Evolutionary conservation across 192 early-diverging fungal genomes (phyloP).

Genomic region (Rhizophagus clarus): DNA sequence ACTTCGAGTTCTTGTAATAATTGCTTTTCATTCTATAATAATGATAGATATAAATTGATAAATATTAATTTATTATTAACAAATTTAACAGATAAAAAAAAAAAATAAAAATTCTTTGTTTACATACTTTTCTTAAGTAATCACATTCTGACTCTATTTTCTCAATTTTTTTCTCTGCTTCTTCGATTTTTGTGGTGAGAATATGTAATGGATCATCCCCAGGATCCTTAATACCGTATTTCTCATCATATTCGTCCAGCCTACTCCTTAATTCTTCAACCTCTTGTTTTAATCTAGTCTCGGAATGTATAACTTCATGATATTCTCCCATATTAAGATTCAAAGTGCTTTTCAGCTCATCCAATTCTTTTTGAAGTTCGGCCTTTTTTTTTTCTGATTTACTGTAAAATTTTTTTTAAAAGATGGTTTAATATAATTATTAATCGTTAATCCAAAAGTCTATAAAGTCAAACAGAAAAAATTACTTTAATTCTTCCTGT

Average conservation of each 20-base stretch:
- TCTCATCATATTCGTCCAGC: constrained; percentile 36
- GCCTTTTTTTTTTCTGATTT: constrained; percentile 41
- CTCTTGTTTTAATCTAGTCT: constrained; percentile 46
- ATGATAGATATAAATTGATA: background rate
- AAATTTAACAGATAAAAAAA: too few species aligned
- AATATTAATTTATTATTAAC: background rate
- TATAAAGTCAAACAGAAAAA: background rate
- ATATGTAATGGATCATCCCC: constrained; percentile 37
- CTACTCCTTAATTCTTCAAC: constrained; percentile 46
- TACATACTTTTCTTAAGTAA: background rate
- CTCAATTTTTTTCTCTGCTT: constrained; percentile 52
- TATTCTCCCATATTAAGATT: background rate
- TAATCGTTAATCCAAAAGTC: background rate
- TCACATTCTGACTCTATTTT: constrained; percentile 54
- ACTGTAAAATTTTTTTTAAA: background rate
- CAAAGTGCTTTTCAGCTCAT: background rate
- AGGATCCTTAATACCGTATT: constrained; percentile 33
- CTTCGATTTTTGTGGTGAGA: constrained; percentile 36
- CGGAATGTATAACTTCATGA: constrained; percentile 20
- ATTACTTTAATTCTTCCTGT: constrained; percentile 51
- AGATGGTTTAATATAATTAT: background rate
- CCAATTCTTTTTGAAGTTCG: constrained; percentile 8
- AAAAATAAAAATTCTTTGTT: too few species aligned
- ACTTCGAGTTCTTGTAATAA: constrained; percentile 10
- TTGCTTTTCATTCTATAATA: constrained; percentile 13